phyloP scores from a whole-genome alignment of 2,329 filamentous ascomycete species.

The Aciculosporium take region DNA sequence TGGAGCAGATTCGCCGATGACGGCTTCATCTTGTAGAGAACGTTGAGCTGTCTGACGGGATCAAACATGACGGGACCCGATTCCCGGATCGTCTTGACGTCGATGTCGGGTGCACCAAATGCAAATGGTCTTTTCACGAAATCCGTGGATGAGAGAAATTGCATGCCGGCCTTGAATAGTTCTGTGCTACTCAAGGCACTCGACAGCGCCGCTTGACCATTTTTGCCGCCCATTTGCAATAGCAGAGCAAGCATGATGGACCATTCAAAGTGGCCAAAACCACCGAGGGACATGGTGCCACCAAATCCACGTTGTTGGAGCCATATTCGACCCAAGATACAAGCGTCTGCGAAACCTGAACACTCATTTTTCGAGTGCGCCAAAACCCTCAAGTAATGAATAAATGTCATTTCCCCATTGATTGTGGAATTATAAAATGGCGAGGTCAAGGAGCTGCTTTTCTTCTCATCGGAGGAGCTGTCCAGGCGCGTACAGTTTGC shows the following conservation, averaged over 20 bases:
- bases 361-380: conserved; percentile 56
- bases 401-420: conserved; percentile 60
- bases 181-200: conserved; percentile 79
- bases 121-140: conserved; percentile 51
- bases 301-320: conserved; percentile 74
- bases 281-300: conserved; percentile 55
- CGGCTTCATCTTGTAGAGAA: conserved; percentile 78
- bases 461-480: conserved; percentile 26
- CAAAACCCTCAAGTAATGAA: conserved; percentile 62
- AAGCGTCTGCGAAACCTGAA: conserved; percentile 65
- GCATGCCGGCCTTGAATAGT: conserved; percentile 86
- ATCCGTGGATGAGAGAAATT: conserved; percentile 66
- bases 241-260: conserved; percentile 64
- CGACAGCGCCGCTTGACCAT: conserved; percentile 58
- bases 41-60: conserved; percentile 56
- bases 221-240: conserved; percentile 60
- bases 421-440: conserved; percentile 83
- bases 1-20: conserved; percentile 69
- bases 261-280: conserved; percentile 93
- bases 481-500: conserved; percentile 55
- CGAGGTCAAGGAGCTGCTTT: conserved; percentile 37
- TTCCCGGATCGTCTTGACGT: conserved; percentile 25
- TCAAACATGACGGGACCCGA: conserved; percentile 64
- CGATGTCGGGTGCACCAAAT: conserved; percentile 24
- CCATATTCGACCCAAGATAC: conserved; percentile 77